Conservation (phyloP, 2,329 filamentous ascomycete species). For the Orbilia blumenaviensis region DNA sequence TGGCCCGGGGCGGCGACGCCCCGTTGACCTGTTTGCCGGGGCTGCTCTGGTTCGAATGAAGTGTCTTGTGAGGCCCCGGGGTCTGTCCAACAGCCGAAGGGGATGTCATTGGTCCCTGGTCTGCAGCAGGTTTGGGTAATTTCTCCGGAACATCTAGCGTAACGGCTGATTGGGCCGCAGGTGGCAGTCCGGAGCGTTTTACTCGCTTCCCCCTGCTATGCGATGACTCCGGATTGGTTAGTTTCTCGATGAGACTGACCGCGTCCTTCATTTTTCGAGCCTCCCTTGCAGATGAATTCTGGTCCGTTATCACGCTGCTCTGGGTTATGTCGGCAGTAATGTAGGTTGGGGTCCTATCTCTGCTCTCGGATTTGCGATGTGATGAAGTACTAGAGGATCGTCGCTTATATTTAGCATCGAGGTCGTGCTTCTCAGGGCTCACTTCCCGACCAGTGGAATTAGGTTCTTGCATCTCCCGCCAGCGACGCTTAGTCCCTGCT, state of each 20-base stretch:
- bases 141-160: conserved; percentile 51
- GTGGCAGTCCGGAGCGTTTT: conserved; percentile 55
- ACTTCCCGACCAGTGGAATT: conserved; percentile 69
- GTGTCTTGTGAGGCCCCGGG: conserved; percentile 52
- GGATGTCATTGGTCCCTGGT: conserved; percentile 36
- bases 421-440: conserved; percentile 70
- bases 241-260: conserved; percentile 57
- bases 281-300: conserved; percentile 68
- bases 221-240: conserved; percentile 56
- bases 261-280: conserved; percentile 58
- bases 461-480: conserved; percentile 49
- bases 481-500: conserved; percentile 69
- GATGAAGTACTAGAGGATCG: conserved; percentile 66
- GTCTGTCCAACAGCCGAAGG: conserved; percentile 34
- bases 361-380: conserved; percentile 73
- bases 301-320: conserved; percentile 68
- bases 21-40: conserved; percentile 51
- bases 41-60: conserved; percentile 47
- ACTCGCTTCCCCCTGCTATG: conserved; percentile 55
- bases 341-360: conserved; percentile 71
- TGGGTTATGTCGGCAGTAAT: conserved; percentile 46
- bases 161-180: conserved; percentile 27
- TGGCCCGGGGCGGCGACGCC: conserved; percentile 25
- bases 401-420: conserved; percentile 67
- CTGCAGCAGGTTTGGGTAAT: conserved; percentile 38